These are phyloP conservation scores for Cercospora canescens DNA, from an alignment of 2,329 filamentous ascomycete genomes.

Conservation along the genomic window DNA sequence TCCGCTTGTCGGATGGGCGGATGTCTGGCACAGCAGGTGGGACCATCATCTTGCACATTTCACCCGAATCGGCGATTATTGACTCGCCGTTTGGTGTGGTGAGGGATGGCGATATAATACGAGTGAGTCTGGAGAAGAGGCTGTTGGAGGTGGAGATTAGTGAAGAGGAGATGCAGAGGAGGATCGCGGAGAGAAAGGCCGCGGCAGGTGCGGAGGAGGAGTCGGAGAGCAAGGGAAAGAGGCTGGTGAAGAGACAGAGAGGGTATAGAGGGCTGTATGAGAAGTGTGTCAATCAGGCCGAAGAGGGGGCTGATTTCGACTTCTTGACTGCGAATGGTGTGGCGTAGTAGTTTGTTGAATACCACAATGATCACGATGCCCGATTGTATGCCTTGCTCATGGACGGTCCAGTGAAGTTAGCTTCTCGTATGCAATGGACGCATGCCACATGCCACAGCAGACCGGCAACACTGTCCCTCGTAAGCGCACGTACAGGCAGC, in stretches of 20 bases:
- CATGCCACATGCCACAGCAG: background rate
- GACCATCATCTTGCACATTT: conserved; percentile 56
- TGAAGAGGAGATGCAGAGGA: conserved; percentile 42
- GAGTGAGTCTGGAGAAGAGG: conserved; percentile 47
- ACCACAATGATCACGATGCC: background rate
- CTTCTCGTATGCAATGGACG: background rate
- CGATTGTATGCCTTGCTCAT: background rate
- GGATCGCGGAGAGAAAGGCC: conserved; percentile 37
- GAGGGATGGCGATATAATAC: conserved; percentile 50
- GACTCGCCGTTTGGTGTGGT: conserved; percentile 52
- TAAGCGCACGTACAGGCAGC: background rate
- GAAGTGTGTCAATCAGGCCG: conserved; percentile 60
- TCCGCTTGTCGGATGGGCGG: conserved; percentile 55
- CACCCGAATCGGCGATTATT: conserved; percentile 51
- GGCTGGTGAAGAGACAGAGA: conserved; percentile 40
- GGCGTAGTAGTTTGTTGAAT: background rate
- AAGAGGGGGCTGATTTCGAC: conserved; percentile 62
- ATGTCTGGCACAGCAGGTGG: conserved; percentile 59
- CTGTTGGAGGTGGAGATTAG: conserved; percentile 44
- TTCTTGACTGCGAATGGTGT: conserved; percentile 49
- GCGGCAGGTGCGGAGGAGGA: conserved; percentile 19
- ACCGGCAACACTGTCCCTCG: background rate
- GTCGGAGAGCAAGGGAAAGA: conserved; percentile 27
- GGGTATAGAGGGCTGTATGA: conserved; percentile 63
- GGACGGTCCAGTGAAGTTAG: background rate